Base-by-base conservation (phyloP, 371 early-diverging fungal species). In the Mucor mucedo region DNA sequence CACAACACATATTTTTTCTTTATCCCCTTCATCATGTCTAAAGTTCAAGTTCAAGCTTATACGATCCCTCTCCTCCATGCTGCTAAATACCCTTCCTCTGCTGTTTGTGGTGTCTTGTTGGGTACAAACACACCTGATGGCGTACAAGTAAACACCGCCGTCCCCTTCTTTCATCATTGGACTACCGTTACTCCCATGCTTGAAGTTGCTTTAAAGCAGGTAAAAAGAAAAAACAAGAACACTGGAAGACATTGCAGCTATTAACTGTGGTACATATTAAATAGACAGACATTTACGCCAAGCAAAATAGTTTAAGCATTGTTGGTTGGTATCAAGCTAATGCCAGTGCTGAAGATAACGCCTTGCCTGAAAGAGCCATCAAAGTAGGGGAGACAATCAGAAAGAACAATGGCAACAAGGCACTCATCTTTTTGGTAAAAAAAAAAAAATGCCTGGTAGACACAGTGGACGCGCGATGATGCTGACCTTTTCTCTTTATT, bases 91-190 rank as follows among this genome's bases (percentile, higher is more conserved):
- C 86, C 95, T 0, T 77, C 85, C 29, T 75, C 79, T 3, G 75
- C 84, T 35, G 91, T 94, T 3, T 84, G 84, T 64, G 95, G 95
- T 44, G 78, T 90, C 14, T 69, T 91, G 6, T 63, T 91, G 9
- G 88, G 86, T 28, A 59, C 75, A 55, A 54, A 77, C 6, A 74
- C 75, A 57, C 63, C 71, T 7, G 69, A 75, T 14, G 65, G 65
- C 56, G 63, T 66, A 50, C 62, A 75, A 28, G 71, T 89, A 13
- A 68, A 68, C 3, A 89, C 89, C 62, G 92, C 89, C 13, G 70
- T 94, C 11, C 92, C 95, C 33, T 79, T 92, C 16, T 87, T 91
- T 62, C 95, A 94, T 81, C 85, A 88, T 64, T 89, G 90, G 88
- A 83, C 82, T 35, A 82, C 89, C 13, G 66, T 92, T 66, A 85